Conservation (phyloP, 129 eudicot genomes). For the Artemisia annua region DNA sequence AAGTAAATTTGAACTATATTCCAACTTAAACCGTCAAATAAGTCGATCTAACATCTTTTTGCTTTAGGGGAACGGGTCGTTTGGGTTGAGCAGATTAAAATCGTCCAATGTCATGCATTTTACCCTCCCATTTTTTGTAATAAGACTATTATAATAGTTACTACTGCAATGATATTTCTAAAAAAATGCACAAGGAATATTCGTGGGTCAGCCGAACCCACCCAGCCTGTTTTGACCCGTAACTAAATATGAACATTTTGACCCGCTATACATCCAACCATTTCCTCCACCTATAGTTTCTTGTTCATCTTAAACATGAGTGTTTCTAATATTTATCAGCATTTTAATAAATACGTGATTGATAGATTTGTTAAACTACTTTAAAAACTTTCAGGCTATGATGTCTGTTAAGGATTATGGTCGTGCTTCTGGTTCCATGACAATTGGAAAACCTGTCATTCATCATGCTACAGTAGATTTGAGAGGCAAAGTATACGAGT, state of each 20-base stretch:
- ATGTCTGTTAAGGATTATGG: slow-evolving; percentile 88
- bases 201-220: too few relatives aligned
- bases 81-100: too few relatives aligned
- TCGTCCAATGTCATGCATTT: too few relatives aligned
- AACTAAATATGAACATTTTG: too few relatives aligned
- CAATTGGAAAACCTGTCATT: slow-evolving; percentile 79
- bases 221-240: too few relatives aligned
- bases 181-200: too few relatives aligned
- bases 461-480: slow-evolving; percentile 86
- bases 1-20: not conserved
- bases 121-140: too few relatives aligned
- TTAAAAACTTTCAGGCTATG: slow-evolving; percentile 64
- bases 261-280: too few relatives aligned
- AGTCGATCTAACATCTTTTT: too few relatives aligned
- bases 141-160: too few relatives aligned
- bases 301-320: not conserved
- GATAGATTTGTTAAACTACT: slow-evolving; percentile 7
- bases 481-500: slow-evolving; percentile 91
- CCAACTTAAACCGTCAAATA: not conserved
- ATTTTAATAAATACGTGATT: not conserved
- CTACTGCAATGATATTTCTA: too few relatives aligned
- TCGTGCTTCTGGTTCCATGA: slow-evolving; percentile 71
- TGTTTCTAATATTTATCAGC: not conserved
- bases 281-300: not conserved
- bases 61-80: too few relatives aligned